Evolutionary conservation across 148 eudicot genomes (phyloP).

Genomic region (Dysphania ambrosioides): DNA sequence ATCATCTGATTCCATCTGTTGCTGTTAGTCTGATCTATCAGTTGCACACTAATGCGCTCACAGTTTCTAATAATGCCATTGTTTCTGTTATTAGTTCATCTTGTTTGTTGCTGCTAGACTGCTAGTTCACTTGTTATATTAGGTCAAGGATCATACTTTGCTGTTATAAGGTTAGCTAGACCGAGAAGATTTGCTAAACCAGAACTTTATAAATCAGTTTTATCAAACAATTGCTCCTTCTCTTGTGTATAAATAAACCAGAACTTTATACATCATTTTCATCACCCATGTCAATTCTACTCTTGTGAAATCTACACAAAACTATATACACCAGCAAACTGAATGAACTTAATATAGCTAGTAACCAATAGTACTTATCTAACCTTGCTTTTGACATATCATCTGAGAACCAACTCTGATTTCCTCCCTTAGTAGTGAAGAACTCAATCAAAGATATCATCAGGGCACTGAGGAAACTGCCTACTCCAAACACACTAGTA

Average conservation of each 20-base stretch:
- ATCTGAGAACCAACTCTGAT: constrained; percentile 71
- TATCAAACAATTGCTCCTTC: background rate
- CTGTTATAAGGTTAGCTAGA: too few relatives aligned
- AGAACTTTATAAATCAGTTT: background rate
- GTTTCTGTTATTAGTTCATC: constrained; percentile 1
- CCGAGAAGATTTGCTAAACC: background rate
- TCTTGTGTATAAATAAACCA: background rate
- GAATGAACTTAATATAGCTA: constrained; percentile 47
- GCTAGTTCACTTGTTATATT: too few relatives aligned
- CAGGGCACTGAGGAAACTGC: constrained; percentile 72
- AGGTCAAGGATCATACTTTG: background rate
- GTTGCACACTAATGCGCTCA: background rate
- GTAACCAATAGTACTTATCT: constrained; percentile 85
- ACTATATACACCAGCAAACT: constrained; percentile 52
- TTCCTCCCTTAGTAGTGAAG: constrained; percentile 34
- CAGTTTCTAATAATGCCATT: background rate
- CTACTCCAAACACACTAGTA: constrained; percentile 82
- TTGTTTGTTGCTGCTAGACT: background rate
- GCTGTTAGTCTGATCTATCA: background rate
- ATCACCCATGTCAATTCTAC: constrained; percentile 34
- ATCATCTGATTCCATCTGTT: background rate
- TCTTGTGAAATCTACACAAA: constrained; percentile 51
- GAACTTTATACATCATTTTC: constrained; percentile 20
- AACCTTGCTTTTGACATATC: constrained; percentile 70
- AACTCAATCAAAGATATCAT: constrained; percentile 53